phyloP scores from a whole-genome alignment of 208 protist genomes.

The Leishmania arabica region DNA sequence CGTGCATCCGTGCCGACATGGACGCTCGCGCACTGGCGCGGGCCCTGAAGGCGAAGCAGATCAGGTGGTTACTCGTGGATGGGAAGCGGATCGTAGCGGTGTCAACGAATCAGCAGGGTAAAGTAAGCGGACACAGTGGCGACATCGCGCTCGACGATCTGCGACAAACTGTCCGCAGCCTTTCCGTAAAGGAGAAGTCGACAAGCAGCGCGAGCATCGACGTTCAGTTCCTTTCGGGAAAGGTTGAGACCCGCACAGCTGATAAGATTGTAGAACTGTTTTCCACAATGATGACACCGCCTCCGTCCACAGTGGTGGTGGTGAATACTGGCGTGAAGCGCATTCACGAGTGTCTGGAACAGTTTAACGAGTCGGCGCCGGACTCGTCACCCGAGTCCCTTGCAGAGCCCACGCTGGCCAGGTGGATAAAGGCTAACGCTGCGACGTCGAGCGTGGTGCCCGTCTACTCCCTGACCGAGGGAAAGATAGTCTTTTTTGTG shows the following conservation, averaged over 20 bases:
- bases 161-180: constrained; percentile 35
- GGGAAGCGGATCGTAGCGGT: constrained; percentile 42
- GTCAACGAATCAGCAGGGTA: constrained; percentile 43
- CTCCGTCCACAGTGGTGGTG: constrained; percentile 40
- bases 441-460: constrained; percentile 36
- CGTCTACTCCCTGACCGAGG: constrained; percentile 40
- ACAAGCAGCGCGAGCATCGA: background rate
- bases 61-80: constrained; percentile 51
- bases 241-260: constrained; percentile 8
- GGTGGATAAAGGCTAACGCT: constrained; percentile 50
- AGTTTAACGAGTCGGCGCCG: constrained; percentile 19
- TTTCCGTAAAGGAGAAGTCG: constrained; percentile 27
- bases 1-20: constrained; percentile 52
- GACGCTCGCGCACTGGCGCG: constrained; percentile 43
- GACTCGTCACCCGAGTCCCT: constrained; percentile 19
- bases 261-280: constrained; percentile 44
- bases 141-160: constrained; percentile 44
- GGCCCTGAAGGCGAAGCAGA: constrained; percentile 46
- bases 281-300: constrained; percentile 26
- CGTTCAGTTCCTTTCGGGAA: constrained; percentile 19
- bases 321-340: constrained; percentile 29
- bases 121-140: constrained; percentile 14
- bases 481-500: constrained; percentile 49
- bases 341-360: constrained; percentile 42
- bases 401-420: constrained; percentile 25